Evolutionary conservation across 1,284 basidiomycete genomes (phyloP).

Genomic region (Ganoderma leucocontextum): DNA sequence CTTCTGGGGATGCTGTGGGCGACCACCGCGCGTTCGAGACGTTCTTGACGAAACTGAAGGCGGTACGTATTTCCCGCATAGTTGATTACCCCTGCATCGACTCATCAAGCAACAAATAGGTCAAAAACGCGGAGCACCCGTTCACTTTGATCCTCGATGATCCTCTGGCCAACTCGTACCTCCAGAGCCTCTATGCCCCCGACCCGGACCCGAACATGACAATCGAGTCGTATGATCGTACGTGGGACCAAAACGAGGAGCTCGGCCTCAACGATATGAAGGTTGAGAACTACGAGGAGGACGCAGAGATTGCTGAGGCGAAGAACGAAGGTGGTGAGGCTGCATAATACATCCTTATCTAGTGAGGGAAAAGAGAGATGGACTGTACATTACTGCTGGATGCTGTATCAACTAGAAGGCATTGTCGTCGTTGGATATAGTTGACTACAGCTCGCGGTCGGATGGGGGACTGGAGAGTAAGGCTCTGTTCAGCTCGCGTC

Average conservation of each 20-base stretch:
- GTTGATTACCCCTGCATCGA: background rate
- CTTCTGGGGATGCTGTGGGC: constrained; percentile 72
- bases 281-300: constrained; percentile 81
- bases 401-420: constrained; percentile 21
- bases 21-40: constrained; percentile 66
- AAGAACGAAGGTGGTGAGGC: constrained; percentile 20
- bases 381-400: constrained; percentile 22
- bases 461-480: too few species aligned
- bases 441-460: background rate
- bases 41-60: constrained; percentile 86
- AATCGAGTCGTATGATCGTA: constrained; percentile 85
- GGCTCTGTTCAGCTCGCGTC: too few species aligned
- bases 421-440: background rate
- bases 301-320: constrained; percentile 19
- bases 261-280: constrained; percentile 97
- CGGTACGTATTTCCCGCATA: constrained; percentile 51
- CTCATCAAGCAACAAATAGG: constrained; percentile 48
- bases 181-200: constrained; percentile 95
- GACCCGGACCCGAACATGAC: constrained; percentile 93
- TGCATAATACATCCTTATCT: constrained; percentile 7
- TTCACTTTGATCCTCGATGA: constrained; percentile 97
- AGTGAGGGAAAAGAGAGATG: constrained; percentile 3
- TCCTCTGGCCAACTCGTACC: constrained; percentile 93
- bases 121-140: constrained; percentile 78
- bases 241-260: constrained; percentile 94